Evolutionary conservation across 139 green algal species (phyloP).

Genomic region (Coelastrella sp.): DNA sequence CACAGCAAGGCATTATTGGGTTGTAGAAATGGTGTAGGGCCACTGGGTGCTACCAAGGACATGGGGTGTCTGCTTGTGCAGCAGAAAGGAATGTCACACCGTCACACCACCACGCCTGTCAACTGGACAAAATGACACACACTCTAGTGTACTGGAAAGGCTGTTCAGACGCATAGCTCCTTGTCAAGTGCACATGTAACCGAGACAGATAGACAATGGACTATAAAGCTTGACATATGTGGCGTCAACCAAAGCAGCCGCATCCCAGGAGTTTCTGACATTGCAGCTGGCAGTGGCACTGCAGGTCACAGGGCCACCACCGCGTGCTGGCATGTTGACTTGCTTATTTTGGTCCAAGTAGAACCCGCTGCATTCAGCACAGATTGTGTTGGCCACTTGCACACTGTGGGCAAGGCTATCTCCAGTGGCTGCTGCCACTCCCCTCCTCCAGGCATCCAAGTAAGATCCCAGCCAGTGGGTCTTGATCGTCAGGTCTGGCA

Average conservation of each 20-base stretch:
- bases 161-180: background rate
- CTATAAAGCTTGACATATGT: background rate
- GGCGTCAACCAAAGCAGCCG: background rate
- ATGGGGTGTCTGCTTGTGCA: too few species aligned
- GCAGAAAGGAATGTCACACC: too few species aligned
- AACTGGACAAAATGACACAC: too few species aligned
- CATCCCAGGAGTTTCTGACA: background rate
- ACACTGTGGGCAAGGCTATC: background rate
- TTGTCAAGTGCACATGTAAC: conserved; percentile 4
- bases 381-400: background rate
- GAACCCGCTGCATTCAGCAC: background rate
- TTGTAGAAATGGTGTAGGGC: too few species aligned
- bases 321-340: conserved; percentile 14
- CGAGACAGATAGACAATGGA: background rate
- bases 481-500: conserved; percentile 9
- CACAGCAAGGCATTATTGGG: too few species aligned
- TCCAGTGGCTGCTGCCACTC: background rate
- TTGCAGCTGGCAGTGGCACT: background rate
- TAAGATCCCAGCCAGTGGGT: conserved; percentile 32
- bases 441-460: conserved; percentile 21
- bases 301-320: conserved; percentile 1
- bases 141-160: too few species aligned
- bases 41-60: too few species aligned
- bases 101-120: too few species aligned
- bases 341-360: background rate